Evolutionary conservation across 352 stramenopile genomes (phyloP).

Genomic region (Globisporangium sylvaticum): DNA sequence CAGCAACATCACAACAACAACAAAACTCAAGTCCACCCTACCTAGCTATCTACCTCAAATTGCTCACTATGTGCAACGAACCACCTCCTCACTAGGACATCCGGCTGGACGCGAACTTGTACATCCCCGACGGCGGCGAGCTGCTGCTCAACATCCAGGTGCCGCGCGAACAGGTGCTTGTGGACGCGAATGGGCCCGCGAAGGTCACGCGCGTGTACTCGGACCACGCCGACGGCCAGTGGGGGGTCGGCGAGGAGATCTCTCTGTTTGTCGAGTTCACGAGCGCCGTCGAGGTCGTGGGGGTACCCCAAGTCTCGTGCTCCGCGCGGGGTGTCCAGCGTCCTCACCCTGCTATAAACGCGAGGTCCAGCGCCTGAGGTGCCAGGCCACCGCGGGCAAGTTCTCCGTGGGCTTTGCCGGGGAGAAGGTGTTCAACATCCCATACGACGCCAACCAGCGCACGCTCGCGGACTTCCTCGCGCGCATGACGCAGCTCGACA

Average conservation of each 20-base stretch:
- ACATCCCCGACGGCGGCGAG: constrained; percentile 69
- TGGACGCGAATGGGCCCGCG: constrained; percentile 46
- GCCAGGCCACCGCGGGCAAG: constrained; percentile 54
- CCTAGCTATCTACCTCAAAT: background rate
- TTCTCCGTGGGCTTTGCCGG: constrained; percentile 56
- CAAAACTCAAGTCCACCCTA: background rate
- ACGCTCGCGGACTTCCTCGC: constrained; percentile 43
- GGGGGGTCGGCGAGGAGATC: constrained; percentile 61
- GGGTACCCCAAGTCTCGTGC: constrained; percentile 36
- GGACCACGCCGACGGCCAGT: constrained; percentile 32
- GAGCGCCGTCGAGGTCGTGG: constrained; percentile 52
- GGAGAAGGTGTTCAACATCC: constrained; percentile 61
- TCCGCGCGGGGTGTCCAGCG: constrained; percentile 55
- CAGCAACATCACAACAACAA: background rate
- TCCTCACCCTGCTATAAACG: constrained; percentile 38
- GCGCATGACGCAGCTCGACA: constrained; percentile 62
- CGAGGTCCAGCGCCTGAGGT: constrained; percentile 63
- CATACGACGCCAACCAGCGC: constrained; percentile 45
- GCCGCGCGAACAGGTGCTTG: constrained; percentile 40
- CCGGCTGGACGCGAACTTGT: constrained; percentile 61
- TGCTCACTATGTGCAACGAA: background rate
- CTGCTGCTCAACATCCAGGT: constrained; percentile 64
- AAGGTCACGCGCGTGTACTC: constrained; percentile 71
- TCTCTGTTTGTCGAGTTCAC: constrained; percentile 70
- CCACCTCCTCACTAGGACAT: constrained; percentile 27